phyloP scores from a whole-genome alignment of 2,329 filamentous ascomycete species.

The Sporothrix pseudoabietina region DNA sequence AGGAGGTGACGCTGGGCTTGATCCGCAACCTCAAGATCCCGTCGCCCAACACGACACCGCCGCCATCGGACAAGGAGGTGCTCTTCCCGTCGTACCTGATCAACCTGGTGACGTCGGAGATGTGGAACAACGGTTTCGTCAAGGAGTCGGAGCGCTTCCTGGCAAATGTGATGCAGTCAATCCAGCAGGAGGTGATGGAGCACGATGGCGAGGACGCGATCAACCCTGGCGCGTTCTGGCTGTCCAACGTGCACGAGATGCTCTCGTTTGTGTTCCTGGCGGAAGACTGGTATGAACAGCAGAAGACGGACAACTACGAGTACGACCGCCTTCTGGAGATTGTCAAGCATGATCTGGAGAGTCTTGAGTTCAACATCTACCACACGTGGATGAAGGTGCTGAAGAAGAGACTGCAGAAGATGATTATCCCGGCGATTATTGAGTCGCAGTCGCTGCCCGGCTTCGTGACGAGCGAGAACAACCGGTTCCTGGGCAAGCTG shows the following conservation, averaged over 20 bases:
- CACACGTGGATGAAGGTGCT: constrained; percentile 99
- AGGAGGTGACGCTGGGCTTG: constrained; percentile 93
- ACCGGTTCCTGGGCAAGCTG: constrained; percentile 95
- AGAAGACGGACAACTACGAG: constrained; percentile 99
- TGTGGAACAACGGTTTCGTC: constrained; percentile 99
- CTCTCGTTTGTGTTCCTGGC: constrained; percentile 98
- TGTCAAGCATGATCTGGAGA: constrained; percentile 98
- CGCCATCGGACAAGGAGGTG: constrained; percentile 96
- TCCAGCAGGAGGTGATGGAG: constrained; percentile 99
- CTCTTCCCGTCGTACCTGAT: constrained; percentile 98
- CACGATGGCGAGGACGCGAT: constrained; percentile 96
- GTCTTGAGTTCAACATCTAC: constrained; percentile 99
- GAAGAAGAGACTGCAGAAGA: constrained; percentile 99
- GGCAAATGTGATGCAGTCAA: constrained; percentile 99
- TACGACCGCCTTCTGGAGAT: constrained; percentile 97
- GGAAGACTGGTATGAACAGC: constrained; percentile 98
- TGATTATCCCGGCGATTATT: constrained; percentile 99
- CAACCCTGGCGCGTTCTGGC: constrained; percentile 97
- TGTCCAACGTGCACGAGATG: constrained; percentile 99
- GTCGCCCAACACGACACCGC: constrained; percentile 78
- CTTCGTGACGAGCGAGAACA: constrained; percentile 98
- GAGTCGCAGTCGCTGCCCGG: constrained; percentile 97
- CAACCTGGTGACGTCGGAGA: constrained; percentile 97
- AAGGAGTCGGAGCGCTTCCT: constrained; percentile 99
- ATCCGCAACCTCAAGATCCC: constrained; percentile 98